Conservation (phyloP, 768 basidiomycete species). For the Boletus rufocinnamomeus region DNA sequence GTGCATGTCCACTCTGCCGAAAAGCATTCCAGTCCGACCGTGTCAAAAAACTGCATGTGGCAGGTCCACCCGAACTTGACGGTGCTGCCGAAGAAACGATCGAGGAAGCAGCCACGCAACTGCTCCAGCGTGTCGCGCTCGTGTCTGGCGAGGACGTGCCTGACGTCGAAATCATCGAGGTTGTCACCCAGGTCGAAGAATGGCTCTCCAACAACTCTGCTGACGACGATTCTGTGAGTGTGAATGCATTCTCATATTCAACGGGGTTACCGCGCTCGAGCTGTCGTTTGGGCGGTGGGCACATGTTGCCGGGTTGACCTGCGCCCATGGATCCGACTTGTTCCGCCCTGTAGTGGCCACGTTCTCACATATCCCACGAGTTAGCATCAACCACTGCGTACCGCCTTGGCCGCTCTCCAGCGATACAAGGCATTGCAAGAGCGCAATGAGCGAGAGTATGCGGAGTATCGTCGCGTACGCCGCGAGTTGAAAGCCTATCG, state of each 20-base stretch:
- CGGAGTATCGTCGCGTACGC: conserved; percentile 36
- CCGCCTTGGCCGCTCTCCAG: conserved; percentile 37
- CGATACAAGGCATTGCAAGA: conserved; percentile 42
- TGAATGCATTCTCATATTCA: conserved; percentile 4
- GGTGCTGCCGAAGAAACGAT: conserved; percentile 42
- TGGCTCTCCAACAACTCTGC: conserved; percentile 50
- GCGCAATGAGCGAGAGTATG: conserved; percentile 34
- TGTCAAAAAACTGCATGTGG: conserved; percentile 69
- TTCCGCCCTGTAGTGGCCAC: conserved; percentile 17
- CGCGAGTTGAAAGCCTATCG: conserved; percentile 34
- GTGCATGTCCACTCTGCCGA: conserved; percentile 67
- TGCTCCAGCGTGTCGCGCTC: conserved; percentile 38
- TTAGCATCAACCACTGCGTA: conserved; percentile 37
- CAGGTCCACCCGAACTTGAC: conserved; percentile 40
- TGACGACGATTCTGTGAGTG: conserved; percentile 40
- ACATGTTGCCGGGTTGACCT: conserved; percentile 1
- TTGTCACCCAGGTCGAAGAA: conserved; percentile 49
- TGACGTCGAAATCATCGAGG: conserved; percentile 37
- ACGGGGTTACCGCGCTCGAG: conserved; percentile 3
- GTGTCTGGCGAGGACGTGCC: conserved; percentile 36
- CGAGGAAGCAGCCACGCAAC: conserved; percentile 41
- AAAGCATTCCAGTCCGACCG: conserved; percentile 57
- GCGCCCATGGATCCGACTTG: conserved; percentile 21
- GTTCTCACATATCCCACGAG: conserved; percentile 26
- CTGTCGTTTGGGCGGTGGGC: not conserved